Evolutionary conservation across 2,329 filamentous ascomycete species (phyloP).

Genomic region (Microdochium bolleyi): DNA sequence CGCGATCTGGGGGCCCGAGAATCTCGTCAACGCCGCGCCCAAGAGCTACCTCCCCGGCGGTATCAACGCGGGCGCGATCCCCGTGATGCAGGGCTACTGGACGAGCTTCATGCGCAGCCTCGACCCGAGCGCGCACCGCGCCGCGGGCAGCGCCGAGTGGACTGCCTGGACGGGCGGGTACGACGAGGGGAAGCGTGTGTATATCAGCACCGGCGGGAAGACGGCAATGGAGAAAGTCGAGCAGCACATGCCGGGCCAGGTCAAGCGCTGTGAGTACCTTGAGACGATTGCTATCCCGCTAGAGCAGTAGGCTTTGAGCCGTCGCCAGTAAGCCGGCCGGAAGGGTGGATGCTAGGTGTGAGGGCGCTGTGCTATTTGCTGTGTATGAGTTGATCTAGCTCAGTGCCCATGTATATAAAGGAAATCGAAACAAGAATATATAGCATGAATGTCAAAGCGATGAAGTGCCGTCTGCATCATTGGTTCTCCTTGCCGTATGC

Average conservation of each 20-base stretch:
- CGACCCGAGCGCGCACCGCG: slow-evolving; percentile 54
- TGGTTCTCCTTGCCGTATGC: too few relatives aligned
- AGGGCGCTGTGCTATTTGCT: background rate
- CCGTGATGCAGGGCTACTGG: slow-evolving; percentile 64
- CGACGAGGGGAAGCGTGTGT: slow-evolving; percentile 24
- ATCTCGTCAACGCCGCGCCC: slow-evolving; percentile 40
- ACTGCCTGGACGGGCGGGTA: slow-evolving; percentile 25
- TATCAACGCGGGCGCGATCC: slow-evolving; percentile 48
- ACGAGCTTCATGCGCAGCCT: slow-evolving; percentile 60
- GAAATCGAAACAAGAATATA: too few relatives aligned
- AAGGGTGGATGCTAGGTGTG: background rate
- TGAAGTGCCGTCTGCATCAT: too few relatives aligned
- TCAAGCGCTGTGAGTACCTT: background rate
- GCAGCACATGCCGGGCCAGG: slow-evolving; percentile 6
- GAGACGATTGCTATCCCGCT: background rate
- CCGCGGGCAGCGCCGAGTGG: slow-evolving; percentile 41
- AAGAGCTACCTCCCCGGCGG: slow-evolving; percentile 43
- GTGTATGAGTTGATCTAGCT: too few relatives aligned
- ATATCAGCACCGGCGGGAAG: slow-evolving; percentile 28
- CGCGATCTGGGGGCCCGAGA: slow-evolving; percentile 59
- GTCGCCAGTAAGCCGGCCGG: background rate
- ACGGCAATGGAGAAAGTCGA: slow-evolving; percentile 34
- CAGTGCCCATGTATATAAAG: too few relatives aligned
- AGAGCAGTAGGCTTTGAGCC: background rate
- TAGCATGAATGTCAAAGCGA: too few relatives aligned